These are phyloP conservation scores for Malus hybrid DNA, from an alignment of 331 rosid genomes.

Conservation along the genomic window DNA sequence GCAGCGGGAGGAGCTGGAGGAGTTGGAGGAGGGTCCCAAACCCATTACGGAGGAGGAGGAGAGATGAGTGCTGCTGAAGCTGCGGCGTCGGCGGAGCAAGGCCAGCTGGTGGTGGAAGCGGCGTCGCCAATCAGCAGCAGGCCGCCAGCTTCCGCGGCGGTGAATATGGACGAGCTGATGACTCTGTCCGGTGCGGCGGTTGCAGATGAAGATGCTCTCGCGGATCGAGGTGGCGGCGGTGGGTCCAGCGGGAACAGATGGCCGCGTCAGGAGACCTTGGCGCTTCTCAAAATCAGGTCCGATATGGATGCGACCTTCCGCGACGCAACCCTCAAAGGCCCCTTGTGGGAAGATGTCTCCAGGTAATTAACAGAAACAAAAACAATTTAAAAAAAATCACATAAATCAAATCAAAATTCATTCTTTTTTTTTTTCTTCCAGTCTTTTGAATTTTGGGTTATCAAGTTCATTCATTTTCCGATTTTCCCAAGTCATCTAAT, in stretches of 20 bases:
- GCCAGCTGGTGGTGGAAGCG: constrained; percentile 33
- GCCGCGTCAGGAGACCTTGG: constrained; percentile 46
- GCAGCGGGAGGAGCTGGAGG: background rate
- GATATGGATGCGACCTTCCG: constrained; percentile 43
- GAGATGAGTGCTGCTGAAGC: background rate
- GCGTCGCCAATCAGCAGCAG: constrained; percentile 51
- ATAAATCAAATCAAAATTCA: background rate
- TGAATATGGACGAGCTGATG: constrained; percentile 38
- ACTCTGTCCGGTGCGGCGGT: constrained; percentile 8
- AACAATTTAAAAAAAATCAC: background rate
- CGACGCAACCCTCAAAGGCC: constrained; percentile 44
- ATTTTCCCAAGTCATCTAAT: background rate
- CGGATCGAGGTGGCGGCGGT: background rate
- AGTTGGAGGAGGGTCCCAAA: background rate
- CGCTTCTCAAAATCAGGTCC: constrained; percentile 39
- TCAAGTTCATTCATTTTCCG: background rate
- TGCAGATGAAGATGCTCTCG: constrained; percentile 4
- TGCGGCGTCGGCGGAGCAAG: constrained; percentile 1
- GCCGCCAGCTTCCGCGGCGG: constrained; percentile 30
- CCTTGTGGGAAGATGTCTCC: constrained; percentile 48
- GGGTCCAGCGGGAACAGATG: constrained; percentile 33
- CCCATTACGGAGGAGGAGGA: constrained; percentile 6
- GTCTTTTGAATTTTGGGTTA: background rate
- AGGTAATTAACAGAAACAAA: constrained; percentile 12
- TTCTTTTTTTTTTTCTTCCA: background rate